A percentile compares a stretch with the other conserved stretches of the same genome.
Conservation (phyloP, 495 filamentous ascomycete genomes). For the Hypoxylon lenormandii region DNA sequence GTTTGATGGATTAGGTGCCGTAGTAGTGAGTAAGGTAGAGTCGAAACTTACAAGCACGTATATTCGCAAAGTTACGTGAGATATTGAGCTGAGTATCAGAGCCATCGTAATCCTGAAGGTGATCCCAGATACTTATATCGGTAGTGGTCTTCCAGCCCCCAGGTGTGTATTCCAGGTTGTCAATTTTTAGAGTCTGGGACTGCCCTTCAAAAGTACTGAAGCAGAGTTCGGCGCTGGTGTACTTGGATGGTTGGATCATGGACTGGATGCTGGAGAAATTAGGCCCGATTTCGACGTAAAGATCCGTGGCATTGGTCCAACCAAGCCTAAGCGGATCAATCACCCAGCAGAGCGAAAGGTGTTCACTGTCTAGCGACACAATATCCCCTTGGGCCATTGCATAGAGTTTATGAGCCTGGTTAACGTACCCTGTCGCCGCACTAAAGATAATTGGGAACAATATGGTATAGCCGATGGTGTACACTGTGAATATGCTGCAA, state of each 20-base stretch:
- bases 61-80: background rate
- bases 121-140: background rate
- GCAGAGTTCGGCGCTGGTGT: background rate
- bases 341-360: constrained; percentile 27
- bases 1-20: background rate
- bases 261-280: constrained; percentile 10
- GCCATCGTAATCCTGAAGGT: background rate
- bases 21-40: background rate
- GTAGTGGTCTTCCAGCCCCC: background rate
- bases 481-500: constrained; percentile 13
- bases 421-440: constrained; percentile 16
- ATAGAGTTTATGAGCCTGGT: constrained; percentile 23
- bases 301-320: background rate
- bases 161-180: background rate
- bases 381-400: constrained; percentile 15
- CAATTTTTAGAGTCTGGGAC: background rate
- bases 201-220: background rate
- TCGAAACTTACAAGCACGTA: background rate
- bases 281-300: constrained; percentile 13
- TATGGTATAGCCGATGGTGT: constrained; percentile 11
- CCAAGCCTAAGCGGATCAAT: constrained; percentile 10
- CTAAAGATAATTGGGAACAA: constrained; percentile 15
- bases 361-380: constrained; percentile 5
- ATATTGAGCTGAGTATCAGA: background rate
- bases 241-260: background rate